A percentile compares a stretch with the other conserved stretches of the same genome.
Conservation (phyloP, 768 basidiomycete species). For the Neoboletus subvelutipes region DNA sequence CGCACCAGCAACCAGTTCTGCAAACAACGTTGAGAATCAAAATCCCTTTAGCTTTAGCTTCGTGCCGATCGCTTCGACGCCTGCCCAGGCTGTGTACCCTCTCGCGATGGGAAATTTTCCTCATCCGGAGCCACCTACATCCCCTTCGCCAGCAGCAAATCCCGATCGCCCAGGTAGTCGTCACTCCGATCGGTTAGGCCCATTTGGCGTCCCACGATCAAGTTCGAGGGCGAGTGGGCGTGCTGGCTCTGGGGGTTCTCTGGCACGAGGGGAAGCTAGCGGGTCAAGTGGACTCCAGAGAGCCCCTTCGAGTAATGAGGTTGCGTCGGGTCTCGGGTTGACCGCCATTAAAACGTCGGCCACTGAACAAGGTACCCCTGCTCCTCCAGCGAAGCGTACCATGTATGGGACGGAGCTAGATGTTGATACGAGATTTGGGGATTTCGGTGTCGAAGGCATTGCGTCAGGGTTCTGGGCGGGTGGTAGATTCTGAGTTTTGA, state of each 20-base stretch:
- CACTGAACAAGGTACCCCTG: conserved; percentile 42
- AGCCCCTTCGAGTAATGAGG: conserved; percentile 44
- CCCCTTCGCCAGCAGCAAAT: conserved; percentile 34
- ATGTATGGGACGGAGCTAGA: conserved; percentile 86
- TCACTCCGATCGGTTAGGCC: conserved; percentile 32
- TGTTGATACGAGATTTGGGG: conserved; percentile 80
- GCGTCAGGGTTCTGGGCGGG: conserved; percentile 70
- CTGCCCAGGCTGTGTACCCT: conserved; percentile 42
- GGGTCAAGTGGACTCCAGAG: conserved; percentile 30
- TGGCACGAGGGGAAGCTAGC: conserved; percentile 26
- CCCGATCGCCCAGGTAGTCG: conserved; percentile 34
- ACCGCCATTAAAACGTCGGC: conserved; percentile 38
- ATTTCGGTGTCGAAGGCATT: conserved; percentile 78
- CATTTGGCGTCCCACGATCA: conserved; percentile 37
- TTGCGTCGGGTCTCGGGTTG: conserved; percentile 45
- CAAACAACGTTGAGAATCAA: conserved; percentile 52
- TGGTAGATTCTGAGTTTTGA: conserved; percentile 38
- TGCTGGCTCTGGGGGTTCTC: conserved; percentile 28
- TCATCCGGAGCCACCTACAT: conserved; percentile 35
- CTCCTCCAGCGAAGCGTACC: conserved; percentile 56
- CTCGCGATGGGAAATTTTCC: conserved; percentile 38
- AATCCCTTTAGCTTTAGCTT: conserved; percentile 54
- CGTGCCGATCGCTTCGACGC: conserved; percentile 51
- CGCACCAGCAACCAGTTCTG: conserved; percentile 44
- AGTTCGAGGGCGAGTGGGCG: conserved; percentile 36